Conservation (phyloP, 1,284 basidiomycete species). For the Pterulicium gracile region DNA sequence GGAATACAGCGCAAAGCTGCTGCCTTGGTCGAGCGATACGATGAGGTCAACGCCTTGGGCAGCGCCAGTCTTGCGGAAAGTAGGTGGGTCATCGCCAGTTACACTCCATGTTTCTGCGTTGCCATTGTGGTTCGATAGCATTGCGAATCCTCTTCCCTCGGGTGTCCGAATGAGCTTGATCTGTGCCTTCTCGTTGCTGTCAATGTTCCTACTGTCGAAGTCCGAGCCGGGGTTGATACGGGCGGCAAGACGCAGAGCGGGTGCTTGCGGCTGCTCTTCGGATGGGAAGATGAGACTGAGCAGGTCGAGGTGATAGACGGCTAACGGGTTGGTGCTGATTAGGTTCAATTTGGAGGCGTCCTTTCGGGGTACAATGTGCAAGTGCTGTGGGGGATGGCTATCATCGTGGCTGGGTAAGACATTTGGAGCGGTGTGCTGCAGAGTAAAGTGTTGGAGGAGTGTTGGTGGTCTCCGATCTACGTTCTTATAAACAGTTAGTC, state of each 20-base stretch:
- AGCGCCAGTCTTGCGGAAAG: slow-evolving; percentile 28
- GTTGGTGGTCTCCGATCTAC: slow-evolving; percentile 86
- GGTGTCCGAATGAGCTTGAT: slow-evolving; percentile 61
- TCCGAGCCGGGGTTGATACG: not conserved
- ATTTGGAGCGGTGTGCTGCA: slow-evolving; percentile 49
- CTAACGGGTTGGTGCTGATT: slow-evolving; percentile 47
- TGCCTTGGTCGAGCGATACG: slow-evolving; percentile 56
- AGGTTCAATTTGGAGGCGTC: slow-evolving; percentile 25
- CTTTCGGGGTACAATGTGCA: slow-evolving; percentile 27
- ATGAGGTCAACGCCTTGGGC: slow-evolving; percentile 52
- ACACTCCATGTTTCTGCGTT: slow-evolving; percentile 54
- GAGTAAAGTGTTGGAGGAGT: slow-evolving; percentile 63
- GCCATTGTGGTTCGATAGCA: slow-evolving; percentile 18
- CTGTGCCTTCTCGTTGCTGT: slow-evolving; percentile 15
- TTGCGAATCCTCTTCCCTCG: slow-evolving; percentile 56
- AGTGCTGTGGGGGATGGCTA: slow-evolving; percentile 47
- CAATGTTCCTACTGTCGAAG: not conserved
- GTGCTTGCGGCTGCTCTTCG: not conserved
- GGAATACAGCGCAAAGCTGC: slow-evolving; percentile 21
- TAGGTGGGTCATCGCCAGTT: slow-evolving; percentile 28
- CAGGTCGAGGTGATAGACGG: slow-evolving; percentile 43
- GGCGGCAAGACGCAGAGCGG: not conserved
- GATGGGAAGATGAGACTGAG: slow-evolving; percentile 51
- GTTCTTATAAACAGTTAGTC: slow-evolving; percentile 38
- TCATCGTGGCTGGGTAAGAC: slow-evolving; percentile 30